These are phyloP conservation scores for Saccharomycopsis lassenensis DNA, from an alignment of 805 yeast genomes.

Conservation along the genomic window DNA sequence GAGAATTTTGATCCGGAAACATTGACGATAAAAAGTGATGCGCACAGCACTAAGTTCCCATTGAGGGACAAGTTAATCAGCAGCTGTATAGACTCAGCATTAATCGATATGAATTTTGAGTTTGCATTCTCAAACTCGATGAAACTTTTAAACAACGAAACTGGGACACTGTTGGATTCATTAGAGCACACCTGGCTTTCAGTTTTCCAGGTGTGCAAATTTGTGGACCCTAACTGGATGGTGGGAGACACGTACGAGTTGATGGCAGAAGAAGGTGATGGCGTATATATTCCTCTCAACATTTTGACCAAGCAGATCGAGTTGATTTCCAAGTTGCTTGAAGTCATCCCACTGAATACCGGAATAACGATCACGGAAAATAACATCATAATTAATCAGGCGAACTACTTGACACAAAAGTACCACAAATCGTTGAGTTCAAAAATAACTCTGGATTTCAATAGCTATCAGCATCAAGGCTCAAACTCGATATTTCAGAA, in stretches of 20 bases:
- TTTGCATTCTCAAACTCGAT: slow-evolving; percentile 30
- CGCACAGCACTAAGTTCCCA: slow-evolving; percentile 15
- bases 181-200: slow-evolving; percentile 29
- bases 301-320: slow-evolving; percentile 28
- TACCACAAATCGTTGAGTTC: slow-evolving; percentile 12
- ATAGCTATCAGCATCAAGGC: slow-evolving; percentile 14
- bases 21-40: neutral
- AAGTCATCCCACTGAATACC: slow-evolving; percentile 21
- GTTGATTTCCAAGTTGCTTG: slow-evolving; percentile 27
- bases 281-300: slow-evolving; percentile 16
- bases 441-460: slow-evolving; percentile 14
- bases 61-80: slow-evolving; percentile 27
- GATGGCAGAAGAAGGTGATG: slow-evolving; percentile 15
- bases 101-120: slow-evolving; percentile 31
- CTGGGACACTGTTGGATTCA: slow-evolving; percentile 10
- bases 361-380: slow-evolving; percentile 19
- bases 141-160: slow-evolving; percentile 23
- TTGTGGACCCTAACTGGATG: slow-evolving; percentile 19
- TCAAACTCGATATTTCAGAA: slow-evolving; percentile 12
- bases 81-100: slow-evolving; percentile 34
- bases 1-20: slow-evolving; percentile 4
- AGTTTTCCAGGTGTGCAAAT: slow-evolving; percentile 36
- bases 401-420: slow-evolving; percentile 19
- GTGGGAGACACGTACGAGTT: neutral
- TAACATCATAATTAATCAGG: slow-evolving; percentile 26